Conservation (phyloP, 2,329 filamentous ascomycete species). For the Pseudogymnoascus sp. region DNA sequence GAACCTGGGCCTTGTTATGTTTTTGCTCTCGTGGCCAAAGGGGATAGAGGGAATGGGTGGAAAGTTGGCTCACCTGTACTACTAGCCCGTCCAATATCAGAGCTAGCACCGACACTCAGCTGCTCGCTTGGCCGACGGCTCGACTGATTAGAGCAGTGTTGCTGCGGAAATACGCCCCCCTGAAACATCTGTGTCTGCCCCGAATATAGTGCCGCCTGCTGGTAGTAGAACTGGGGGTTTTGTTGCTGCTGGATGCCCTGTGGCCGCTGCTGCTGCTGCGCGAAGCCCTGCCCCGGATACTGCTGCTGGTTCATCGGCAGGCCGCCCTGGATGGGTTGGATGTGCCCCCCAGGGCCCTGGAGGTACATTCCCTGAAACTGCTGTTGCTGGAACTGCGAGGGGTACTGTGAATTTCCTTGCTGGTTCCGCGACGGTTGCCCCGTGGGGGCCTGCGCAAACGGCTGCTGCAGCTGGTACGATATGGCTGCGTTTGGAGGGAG, state of each 20-base stretch:
- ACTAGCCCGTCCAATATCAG: constrained; percentile 14
- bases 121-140: constrained; percentile 17
- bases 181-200: not conserved
- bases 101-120: constrained; percentile 8
- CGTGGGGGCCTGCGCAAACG: not conserved
- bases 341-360: not conserved
- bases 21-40: constrained; percentile 11
- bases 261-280: not conserved
- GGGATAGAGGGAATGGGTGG: not conserved
- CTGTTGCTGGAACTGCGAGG: not conserved
- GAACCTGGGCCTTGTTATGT: constrained; percentile 23
- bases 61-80: constrained; percentile 25
- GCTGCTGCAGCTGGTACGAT: not conserved
- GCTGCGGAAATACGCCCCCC: not conserved
- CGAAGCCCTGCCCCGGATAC: not conserved
- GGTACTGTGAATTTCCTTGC: not conserved
- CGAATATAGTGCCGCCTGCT: not conserved
- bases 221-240: not conserved
- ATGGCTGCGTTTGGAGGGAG: not conserved
- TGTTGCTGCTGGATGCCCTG: not conserved
- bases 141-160: not conserved
- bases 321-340: not conserved
- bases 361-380: not conserved
- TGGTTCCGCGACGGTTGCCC: not conserved
- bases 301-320: not conserved